A percentile compares a stretch with the other conserved stretches of the same genome.
These are phyloP conservation scores for Xylaria telfairii DNA, from an alignment of 495 filamentous ascomycete genomes.

Conservation along the genomic window DNA sequence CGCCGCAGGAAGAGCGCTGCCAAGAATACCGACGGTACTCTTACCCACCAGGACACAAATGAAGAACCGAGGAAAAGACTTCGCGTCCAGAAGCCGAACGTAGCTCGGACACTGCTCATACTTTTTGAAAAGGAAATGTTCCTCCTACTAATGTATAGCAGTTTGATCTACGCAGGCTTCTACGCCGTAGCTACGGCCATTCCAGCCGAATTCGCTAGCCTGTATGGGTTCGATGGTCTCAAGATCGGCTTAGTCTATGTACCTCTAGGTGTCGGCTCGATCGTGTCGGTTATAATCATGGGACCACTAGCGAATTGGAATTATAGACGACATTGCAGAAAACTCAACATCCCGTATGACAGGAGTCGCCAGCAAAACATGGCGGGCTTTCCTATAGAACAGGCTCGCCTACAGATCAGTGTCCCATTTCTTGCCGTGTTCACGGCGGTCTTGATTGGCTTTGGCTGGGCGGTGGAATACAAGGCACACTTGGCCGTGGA, in stretches of 20 bases:
- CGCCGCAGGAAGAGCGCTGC: neutral
- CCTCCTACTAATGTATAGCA: conserved; percentile 62
- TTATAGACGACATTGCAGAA: conserved; percentile 53
- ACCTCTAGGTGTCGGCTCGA: conserved; percentile 65
- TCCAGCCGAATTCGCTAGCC: conserved; percentile 54
- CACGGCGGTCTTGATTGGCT: conserved; percentile 37
- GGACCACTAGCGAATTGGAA: conserved; percentile 62
- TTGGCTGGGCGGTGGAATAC: conserved; percentile 64
- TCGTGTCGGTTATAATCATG: conserved; percentile 63
- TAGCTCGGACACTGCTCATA: conserved; percentile 63
- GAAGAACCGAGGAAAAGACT: conserved; percentile 39
- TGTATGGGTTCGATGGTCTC: conserved; percentile 65
- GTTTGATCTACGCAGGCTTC: conserved; percentile 64
- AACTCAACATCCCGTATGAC: conserved; percentile 50
- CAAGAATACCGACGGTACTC: neutral
- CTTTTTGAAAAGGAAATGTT: conserved; percentile 66
- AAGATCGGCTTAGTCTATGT: conserved; percentile 65
- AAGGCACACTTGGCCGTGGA: conserved; percentile 49
- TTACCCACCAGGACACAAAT: conserved; percentile 22
- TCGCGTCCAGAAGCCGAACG: conserved; percentile 59
- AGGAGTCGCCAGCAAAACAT: conserved; percentile 57
- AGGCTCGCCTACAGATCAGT: conserved; percentile 64
- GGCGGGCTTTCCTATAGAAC: conserved; percentile 66
- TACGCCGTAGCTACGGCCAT: conserved; percentile 63
- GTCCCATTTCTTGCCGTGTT: conserved; percentile 54